Evolutionary conservation across 805 yeast genomes (phyloP), one percentile per base, ranked within the genome.

Genomic region (Scheffersomyces ergatensis): DNA sequence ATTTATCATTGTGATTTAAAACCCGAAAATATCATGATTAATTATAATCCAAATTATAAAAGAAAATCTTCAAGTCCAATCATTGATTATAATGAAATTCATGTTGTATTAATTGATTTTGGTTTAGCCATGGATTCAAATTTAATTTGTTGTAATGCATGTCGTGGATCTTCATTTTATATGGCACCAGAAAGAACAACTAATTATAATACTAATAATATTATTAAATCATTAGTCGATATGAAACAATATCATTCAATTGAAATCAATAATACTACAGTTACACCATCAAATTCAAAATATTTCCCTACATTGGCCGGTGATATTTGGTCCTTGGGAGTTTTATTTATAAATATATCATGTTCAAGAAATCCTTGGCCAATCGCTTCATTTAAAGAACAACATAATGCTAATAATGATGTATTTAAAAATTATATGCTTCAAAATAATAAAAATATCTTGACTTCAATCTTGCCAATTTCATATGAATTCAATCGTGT

Each of bases 351-450:
- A 47, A 89, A 89, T 58, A 68, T 90, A 39, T 75, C 87, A 9
- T 86, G 95, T 49, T 82, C 86, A 32, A 75, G 95, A 58, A 90
- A 89, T 54, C 96, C 97, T 21, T 89, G 97, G 97, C 77, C 87
- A 37, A 80, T 83, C 50, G 95, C 96, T 9, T 76, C 83, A 38
- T 65, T 78, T 30, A 89, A 83, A 53, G 64, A 74, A 30, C 42
- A 38, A 21, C 32, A 29, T 14, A 61, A 59, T 33, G n/a, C n/a
- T n/a, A 60, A 57, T 34, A 63, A 63, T 34, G 62, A 60, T 32
- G 74, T 95, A 0, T 89, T 85, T 62, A 68, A 68, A 44, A 82
- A 80, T 19, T 90, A 76, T 59, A 68, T 79, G 26, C 66, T 74
- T 36, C 77, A 82, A 49, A 78, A 80, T 47, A 72, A 79, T 11